These are phyloP conservation scores for Acacia crassicarpa DNA, from an alignment of 306 rosid genomes.

Conservation along the genomic window DNA sequence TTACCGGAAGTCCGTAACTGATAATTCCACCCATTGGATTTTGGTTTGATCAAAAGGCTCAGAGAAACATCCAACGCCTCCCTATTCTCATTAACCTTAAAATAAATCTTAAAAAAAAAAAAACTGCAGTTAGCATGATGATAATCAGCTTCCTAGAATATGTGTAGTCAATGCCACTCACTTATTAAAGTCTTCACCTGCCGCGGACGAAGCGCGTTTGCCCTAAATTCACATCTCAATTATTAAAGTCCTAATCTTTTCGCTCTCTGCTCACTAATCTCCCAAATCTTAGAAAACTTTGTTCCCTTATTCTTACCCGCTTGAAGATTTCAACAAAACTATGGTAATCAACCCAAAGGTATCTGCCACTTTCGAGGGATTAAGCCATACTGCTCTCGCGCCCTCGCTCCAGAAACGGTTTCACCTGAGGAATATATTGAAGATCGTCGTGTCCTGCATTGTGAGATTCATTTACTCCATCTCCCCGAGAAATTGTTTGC, in stretches of 20 bases:
- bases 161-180: not conserved
- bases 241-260: not conserved
- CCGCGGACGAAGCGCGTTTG: not conserved
- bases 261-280: not conserved
- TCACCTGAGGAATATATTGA: not conserved
- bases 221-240: not conserved
- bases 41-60: no score
- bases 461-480: not conserved
- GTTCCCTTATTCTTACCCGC: not conserved
- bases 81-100: not conserved
- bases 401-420: not conserved
- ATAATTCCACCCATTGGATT: no score
- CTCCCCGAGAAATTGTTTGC: not conserved
- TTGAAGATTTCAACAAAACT: not conserved
- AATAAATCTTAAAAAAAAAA: no score
- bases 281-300: not conserved
- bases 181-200: not conserved
- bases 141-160: not conserved
- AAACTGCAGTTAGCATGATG: not conserved
- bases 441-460: not conserved
- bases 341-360: not conserved
- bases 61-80: not conserved
- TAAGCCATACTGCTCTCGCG: not conserved
- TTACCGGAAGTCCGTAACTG: no score
- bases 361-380: not conserved